phyloP scores from a whole-genome alignment of 2,329 filamentous ascomycete species.

The Neofusicoccum ribis region DNA sequence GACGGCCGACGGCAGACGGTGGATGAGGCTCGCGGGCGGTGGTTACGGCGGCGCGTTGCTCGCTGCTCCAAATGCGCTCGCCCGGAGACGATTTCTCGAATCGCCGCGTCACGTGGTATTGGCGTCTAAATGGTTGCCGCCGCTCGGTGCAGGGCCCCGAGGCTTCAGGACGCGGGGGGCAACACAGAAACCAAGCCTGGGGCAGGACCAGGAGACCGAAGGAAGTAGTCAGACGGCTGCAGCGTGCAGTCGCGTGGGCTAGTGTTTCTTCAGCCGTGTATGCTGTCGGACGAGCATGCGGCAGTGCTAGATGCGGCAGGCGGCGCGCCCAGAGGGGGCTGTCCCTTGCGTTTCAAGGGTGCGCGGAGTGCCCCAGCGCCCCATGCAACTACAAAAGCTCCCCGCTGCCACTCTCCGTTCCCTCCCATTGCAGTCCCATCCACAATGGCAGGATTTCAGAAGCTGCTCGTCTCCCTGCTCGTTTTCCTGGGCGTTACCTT shows the following conservation, averaged over 20 bases:
- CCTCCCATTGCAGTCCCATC: slow-evolving; percentile 16
- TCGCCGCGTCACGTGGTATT: slow-evolving; percentile 7
- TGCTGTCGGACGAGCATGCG: background rate
- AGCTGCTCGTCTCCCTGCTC: slow-evolving; percentile 69
- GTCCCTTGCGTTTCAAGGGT: slow-evolving; percentile 19
- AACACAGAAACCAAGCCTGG: background rate
- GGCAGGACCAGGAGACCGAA: background rate
- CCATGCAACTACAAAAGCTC: slow-evolving; percentile 2
- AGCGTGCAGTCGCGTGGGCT: background rate
- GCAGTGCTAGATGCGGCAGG: background rate
- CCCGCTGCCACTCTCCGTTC: background rate
- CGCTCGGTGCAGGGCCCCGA: background rate
- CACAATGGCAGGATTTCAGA: slow-evolving; percentile 74
- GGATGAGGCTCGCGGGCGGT: background rate
- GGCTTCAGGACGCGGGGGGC: background rate
- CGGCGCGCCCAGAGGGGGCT: slow-evolving; percentile 1
- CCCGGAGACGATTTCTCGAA: slow-evolving; percentile 9
- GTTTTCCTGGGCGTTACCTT: slow-evolving; percentile 75
- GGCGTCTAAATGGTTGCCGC: background rate
- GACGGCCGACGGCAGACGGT: background rate
- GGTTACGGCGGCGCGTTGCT: slow-evolving; percentile 1
- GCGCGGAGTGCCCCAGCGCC: background rate
- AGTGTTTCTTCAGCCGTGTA: background rate
- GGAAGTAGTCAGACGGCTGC: background rate
- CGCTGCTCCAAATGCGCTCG: background rate